Evolutionary conservation across 441 rosid species (phyloP).

Genomic region (Aleurites moluccanus): DNA sequence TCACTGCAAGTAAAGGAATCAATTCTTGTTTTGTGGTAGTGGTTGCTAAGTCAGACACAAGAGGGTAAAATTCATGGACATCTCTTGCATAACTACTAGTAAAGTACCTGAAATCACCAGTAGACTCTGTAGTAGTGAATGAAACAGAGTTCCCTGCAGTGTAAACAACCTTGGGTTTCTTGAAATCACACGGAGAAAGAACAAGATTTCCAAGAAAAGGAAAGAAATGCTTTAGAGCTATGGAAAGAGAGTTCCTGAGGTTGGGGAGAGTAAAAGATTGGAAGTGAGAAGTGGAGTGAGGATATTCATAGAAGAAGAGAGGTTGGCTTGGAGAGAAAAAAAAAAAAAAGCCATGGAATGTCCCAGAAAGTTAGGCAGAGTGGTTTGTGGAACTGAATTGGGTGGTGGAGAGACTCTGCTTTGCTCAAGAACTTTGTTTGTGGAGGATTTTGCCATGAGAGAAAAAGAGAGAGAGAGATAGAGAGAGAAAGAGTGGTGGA

Average conservation of each 20-base stretch:
- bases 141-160: slow-evolving; percentile 21
- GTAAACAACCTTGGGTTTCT: slow-evolving; percentile 27
- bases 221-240: slow-evolving; percentile 52
- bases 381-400: background rate
- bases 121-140: slow-evolving; percentile 31
- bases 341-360: slow-evolving; percentile 46
- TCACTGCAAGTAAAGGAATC: slow-evolving; percentile 18
- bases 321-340: slow-evolving; percentile 35
- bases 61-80: slow-evolving; percentile 20
- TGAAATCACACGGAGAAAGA: slow-evolving; percentile 17
- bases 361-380: slow-evolving; percentile 54
- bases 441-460: slow-evolving; percentile 15
- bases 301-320: slow-evolving; percentile 43
- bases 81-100: slow-evolving; percentile 11
- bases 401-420: slow-evolving; percentile 1
- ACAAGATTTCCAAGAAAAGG: slow-evolving; percentile 37
- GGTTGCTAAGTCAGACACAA: slow-evolving; percentile 27
- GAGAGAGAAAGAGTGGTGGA: no score
- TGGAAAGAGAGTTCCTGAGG: slow-evolving; percentile 53
- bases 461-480: background rate
- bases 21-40: background rate
- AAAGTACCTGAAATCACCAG: slow-evolving; percentile 25
- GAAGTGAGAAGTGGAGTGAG: slow-evolving; percentile 33
- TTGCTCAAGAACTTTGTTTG: slow-evolving; percentile 1
- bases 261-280: slow-evolving; percentile 29